Percentiles rank a stretch among this genome's conserved stretches.
phyloP scores from a whole-genome alignment of 2,329 filamentous ascomycete genomes.

The Massarina eburnea region DNA sequence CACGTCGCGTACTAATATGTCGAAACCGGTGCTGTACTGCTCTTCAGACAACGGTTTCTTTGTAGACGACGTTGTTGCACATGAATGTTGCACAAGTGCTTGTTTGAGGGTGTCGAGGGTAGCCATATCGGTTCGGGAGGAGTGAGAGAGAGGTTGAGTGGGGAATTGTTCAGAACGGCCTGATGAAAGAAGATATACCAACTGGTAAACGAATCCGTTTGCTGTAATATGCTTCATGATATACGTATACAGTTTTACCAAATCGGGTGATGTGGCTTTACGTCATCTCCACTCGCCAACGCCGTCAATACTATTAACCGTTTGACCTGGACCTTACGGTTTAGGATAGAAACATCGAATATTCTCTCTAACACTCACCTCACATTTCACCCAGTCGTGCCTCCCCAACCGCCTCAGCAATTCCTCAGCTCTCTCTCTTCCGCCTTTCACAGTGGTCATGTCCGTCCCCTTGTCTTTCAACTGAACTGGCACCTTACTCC shows the following conservation, averaged over 20 bases:
- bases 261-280: too few relatives aligned
- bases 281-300: too few relatives aligned
- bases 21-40: conserved; percentile 55
- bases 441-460: conserved; percentile 4
- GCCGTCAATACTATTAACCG: too few relatives aligned
- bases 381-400: conserved; percentile 12
- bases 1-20: conserved; percentile 42
- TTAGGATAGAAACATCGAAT: conserved; percentile 14
- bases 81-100: conserved; percentile 41
- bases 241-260: too few relatives aligned
- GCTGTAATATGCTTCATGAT: too few relatives aligned
- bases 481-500: conserved; percentile 6
- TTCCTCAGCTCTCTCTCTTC: conserved; percentile 2
- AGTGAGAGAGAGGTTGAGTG: conserved; percentile 6
- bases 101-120: conserved; percentile 49
- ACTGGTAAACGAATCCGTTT: too few relatives aligned
- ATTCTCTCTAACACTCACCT: conserved; percentile 12
- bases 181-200: too few relatives aligned
- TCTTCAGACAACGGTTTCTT: conserved; percentile 48
- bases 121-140: conserved; percentile 39
- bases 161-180: too few relatives aligned
- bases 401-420: conserved; percentile 12
- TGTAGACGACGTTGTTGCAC: conserved; percentile 16
- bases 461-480: conserved; percentile 16
- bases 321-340: neutral